These are phyloP conservation scores for Cladosporium halotolerans DNA, from an alignment of 2,329 filamentous ascomycete genomes.

Conservation along the genomic window DNA sequence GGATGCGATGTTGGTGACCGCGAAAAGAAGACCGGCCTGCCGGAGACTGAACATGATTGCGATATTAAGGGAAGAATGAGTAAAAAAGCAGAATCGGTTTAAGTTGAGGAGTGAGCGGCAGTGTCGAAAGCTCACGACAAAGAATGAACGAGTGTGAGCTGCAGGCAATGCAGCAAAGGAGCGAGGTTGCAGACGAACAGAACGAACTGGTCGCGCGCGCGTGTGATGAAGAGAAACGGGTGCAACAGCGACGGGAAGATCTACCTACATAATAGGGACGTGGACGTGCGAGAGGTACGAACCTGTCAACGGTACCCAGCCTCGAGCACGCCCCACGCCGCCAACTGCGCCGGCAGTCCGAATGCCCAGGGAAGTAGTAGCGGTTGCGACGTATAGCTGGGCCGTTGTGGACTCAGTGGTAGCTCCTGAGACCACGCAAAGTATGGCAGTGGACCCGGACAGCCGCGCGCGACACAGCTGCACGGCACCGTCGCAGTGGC, in stretches of 20 bases:
- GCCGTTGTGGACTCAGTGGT: not conserved
- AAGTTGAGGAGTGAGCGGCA: not conserved
- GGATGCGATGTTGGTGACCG: conserved; percentile 4
- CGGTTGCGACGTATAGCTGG: not conserved
- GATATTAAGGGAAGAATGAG: not conserved
- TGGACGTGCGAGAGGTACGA: conserved; percentile 3
- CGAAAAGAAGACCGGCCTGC: conserved; percentile 8
- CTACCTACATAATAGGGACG: conserved; percentile 7
- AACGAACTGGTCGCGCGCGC: conserved; percentile 9
- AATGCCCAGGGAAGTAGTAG: not conserved
- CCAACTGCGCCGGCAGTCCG: conserved; percentile 1
- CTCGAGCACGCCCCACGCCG: conserved; percentile 4
- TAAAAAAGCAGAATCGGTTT: not conserved
- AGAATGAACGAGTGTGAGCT: conserved; percentile 5
- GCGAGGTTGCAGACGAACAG: conserved; percentile 9
- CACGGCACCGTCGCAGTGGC: not conserved
- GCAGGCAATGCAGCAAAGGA: not conserved
- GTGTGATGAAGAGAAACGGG: conserved; percentile 6
- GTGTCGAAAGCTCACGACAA: not conserved
- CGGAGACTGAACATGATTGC: conserved; percentile 2
- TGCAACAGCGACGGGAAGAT: not conserved
- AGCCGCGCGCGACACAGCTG: not conserved
- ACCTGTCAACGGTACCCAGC: conserved; percentile 9
- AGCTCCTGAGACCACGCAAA: conserved; percentile 5
- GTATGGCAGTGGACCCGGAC: conserved; percentile 3